A percentile compares a stretch with the other conserved stretches of the same genome.
phyloP scores from a whole-genome alignment of 2,329 filamentous ascomycete species.

The Epichloe typhina region DNA sequence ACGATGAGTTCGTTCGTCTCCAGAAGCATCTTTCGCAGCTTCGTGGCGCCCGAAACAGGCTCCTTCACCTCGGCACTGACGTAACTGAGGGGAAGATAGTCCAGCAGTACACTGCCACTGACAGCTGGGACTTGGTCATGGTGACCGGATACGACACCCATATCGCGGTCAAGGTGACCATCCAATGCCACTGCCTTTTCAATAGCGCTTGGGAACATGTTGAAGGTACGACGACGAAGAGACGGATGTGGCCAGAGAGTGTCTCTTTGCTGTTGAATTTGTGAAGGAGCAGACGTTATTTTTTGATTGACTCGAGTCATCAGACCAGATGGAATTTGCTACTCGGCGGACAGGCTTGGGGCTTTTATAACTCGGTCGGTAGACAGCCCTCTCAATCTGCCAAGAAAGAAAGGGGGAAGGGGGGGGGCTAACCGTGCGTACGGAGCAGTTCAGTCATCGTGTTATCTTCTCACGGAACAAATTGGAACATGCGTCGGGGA shows the following conservation, averaged over 20 bases:
- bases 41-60: slow-evolving; percentile 16
- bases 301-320: background rate
- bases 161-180: slow-evolving; percentile 3
- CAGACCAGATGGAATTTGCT: background rate
- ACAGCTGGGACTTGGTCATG: background rate
- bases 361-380: background rate
- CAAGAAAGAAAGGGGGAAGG: background rate
- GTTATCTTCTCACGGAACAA: background rate
- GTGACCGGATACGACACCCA: slow-evolving; percentile 2
- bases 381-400: background rate
- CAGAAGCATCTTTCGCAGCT: slow-evolving; percentile 27
- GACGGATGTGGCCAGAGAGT: background rate
- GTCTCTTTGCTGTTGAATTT: background rate
- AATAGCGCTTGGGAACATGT: slow-evolving; percentile 6
- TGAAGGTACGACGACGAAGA: background rate
- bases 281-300: background rate
- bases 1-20: slow-evolving; percentile 34
- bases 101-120: background rate
- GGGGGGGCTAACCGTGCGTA: background rate
- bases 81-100: slow-evolving; percentile 6
- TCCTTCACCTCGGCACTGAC: slow-evolving; percentile 5
- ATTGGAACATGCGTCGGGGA: background rate
- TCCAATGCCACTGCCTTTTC: slow-evolving; percentile 3
- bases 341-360: background rate
- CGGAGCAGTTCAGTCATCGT: background rate